These are phyloP conservation scores for Lithohypha guttulata DNA, from an alignment of 2,329 filamentous ascomycete species.

Conservation along the genomic window DNA sequence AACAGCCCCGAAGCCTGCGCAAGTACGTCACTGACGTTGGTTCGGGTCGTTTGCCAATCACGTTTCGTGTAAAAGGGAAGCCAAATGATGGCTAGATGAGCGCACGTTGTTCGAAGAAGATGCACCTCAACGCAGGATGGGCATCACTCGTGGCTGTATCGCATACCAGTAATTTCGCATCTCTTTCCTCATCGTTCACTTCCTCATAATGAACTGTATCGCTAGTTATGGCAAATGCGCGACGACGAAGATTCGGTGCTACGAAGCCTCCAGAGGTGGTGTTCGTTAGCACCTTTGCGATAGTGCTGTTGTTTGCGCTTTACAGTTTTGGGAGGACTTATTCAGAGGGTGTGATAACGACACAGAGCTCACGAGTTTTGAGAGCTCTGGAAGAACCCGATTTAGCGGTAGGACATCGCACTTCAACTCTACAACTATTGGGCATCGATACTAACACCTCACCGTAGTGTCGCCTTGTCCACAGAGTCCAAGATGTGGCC, in stretches of 20 bases:
- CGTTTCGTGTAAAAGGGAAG: too few relatives aligned
- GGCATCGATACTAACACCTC: neutral
- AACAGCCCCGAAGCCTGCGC: too few relatives aligned
- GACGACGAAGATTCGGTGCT: neutral
- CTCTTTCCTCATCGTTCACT: neutral
- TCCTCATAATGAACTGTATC: constrained; percentile 5
- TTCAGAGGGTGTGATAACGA: neutral
- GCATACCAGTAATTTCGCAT: neutral
- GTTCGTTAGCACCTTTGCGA: constrained; percentile 7
- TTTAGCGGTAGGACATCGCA: constrained; percentile 16
- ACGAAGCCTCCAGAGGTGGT: constrained; percentile 3
- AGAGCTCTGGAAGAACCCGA: constrained; percentile 15
- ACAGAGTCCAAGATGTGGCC: constrained; percentile 42
- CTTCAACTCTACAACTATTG: neutral
- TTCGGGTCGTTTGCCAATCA: too few relatives aligned
- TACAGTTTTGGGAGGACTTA: constrained; percentile 8
- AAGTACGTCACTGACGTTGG: too few relatives aligned
- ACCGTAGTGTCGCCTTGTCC: constrained; percentile 64
- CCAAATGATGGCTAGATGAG: neutral
- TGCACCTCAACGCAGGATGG: too few relatives aligned
- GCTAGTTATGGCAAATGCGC: constrained; percentile 3
- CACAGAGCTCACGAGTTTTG: neutral
- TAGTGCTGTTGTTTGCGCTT: constrained; percentile 5
- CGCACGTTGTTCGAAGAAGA: too few relatives aligned
- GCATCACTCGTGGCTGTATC: neutral